A percentile compares a stretch with the other conserved stretches of the same genome.
These are phyloP conservation scores for Yarrowia bubula DNA, from an alignment of 805 yeast species.

Conservation along the genomic window DNA sequence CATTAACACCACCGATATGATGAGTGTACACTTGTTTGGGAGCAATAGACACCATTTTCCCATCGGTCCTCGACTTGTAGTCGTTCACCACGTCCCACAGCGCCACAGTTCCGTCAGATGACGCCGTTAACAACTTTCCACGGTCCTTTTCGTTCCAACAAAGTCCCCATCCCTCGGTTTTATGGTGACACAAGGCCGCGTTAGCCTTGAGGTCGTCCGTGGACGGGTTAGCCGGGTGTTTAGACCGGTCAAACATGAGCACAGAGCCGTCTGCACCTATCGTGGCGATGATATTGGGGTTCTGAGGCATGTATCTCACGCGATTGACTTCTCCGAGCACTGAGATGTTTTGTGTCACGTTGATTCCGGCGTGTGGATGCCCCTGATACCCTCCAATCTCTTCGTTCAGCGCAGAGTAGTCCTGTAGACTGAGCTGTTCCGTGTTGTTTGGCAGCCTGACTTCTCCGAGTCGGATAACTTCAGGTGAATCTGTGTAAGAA, in stretches of 20 bases:
- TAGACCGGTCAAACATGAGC: conserved; percentile 76
- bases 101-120: conserved; percentile 61
- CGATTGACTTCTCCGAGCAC: conserved; percentile 72
- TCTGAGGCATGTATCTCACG: conserved; percentile 75
- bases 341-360: conserved; percentile 56
- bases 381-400: conserved; percentile 25
- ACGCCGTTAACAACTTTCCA: conserved; percentile 56
- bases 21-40: conserved; percentile 32
- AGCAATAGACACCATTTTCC: conserved; percentile 37
- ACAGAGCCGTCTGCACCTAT: conserved; percentile 64
- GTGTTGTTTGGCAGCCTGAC: conserved; percentile 11
- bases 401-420: conserved; percentile 6
- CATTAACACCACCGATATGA: conserved; percentile 60
- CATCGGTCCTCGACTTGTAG: conserved; percentile 13
- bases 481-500: conserved; percentile 4
- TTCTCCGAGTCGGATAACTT: conserved; percentile 7
- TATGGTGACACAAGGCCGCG: conserved; percentile 46
- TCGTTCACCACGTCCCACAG: conserved; percentile 64
- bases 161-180: conserved; percentile 56
- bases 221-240: conserved; percentile 56
- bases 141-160: conserved; percentile 69
- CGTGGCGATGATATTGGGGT: conserved; percentile 77
- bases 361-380: conserved; percentile 37
- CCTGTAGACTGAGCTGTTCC: conserved; percentile 10
- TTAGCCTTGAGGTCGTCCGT: conserved; percentile 49